Conservation (phyloP, 1,284 basidiomycete genomes). For the Coniferiporia weirii region DNA sequence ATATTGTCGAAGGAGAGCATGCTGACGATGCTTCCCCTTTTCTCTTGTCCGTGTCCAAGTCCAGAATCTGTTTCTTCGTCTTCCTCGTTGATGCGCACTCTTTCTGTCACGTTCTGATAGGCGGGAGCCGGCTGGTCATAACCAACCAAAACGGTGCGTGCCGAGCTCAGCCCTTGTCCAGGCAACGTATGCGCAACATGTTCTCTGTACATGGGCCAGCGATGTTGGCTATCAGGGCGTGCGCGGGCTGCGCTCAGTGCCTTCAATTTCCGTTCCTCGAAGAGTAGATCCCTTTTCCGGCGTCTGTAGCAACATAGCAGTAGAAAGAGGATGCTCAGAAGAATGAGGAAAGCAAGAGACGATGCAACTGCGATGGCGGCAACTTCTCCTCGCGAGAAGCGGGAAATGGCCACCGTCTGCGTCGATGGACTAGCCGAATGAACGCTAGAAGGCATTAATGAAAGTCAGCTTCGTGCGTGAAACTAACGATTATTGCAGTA, state of each 20-base stretch:
- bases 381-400: constrained; percentile 45
- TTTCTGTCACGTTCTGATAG: not conserved
- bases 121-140: not conserved
- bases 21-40: constrained; percentile 4
- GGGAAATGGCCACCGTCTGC: constrained; percentile 8
- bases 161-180: not conserved
- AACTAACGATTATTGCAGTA: not conserved
- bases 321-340: constrained; percentile 34
- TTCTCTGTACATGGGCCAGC: not conserved
- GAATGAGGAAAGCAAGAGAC: constrained; percentile 43
- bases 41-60: constrained; percentile 13
- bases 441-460: constrained; percentile 19
- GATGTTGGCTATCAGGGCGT: not conserved
- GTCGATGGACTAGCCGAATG: constrained; percentile 20
- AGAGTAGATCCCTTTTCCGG: constrained; percentile 19
- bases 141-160: not conserved
- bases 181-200: not conserved
- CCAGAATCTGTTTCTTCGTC: constrained; percentile 16
- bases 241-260: not conserved
- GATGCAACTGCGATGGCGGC: constrained; percentile 57
- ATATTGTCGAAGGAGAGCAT: constrained; percentile 8
- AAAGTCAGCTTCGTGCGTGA: constrained; percentile 5
- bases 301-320: constrained; percentile 41
- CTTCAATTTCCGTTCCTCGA: not conserved
- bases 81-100: not conserved